A percentile compares a stretch with the other conserved stretches of the same genome.
Conservation (phyloP, 306 rosid genomes). For the Hippophae gyantsensis region DNA sequence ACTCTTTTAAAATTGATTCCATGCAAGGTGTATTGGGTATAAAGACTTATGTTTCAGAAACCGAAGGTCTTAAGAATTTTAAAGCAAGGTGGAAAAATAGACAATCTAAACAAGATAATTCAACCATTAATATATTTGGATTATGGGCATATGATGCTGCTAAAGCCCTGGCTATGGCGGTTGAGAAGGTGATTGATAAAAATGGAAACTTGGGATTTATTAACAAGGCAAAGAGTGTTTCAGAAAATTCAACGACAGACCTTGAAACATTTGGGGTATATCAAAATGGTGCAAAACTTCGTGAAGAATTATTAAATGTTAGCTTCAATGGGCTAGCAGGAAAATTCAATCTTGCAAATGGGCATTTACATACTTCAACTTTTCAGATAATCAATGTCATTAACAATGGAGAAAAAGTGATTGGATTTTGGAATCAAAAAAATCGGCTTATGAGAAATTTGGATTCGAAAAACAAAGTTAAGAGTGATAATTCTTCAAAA, state of each 20-base stretch:
- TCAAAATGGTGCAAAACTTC: conserved; percentile 26
- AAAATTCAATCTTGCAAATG: conserved; percentile 8
- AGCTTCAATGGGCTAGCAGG: conserved; percentile 24
- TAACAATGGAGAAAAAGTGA: conserved; percentile 19
- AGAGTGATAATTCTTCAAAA: conserved; percentile 7
- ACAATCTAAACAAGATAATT: conserved; percentile 22
- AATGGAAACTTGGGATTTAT: not conserved
- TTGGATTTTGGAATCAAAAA: conserved; percentile 44
- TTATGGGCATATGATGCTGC: conserved; percentile 30
- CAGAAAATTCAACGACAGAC: conserved; percentile 14
- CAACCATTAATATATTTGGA: conserved; percentile 14
- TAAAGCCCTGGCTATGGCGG: conserved; percentile 24
- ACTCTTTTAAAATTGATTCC: conserved; percentile 1
- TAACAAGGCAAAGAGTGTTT: not conserved
- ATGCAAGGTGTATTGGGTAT: conserved; percentile 45
- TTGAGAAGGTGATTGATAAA: conserved; percentile 8
- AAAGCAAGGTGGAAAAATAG: conserved; percentile 27
- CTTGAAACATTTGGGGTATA: conserved; percentile 27
- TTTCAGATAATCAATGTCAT: conserved; percentile 29
- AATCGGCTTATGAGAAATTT: conserved; percentile 21
- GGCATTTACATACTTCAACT: conserved; percentile 9
- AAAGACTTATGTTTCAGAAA: conserved; percentile 20
- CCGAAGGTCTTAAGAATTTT: conserved; percentile 25
- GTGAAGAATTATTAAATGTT: conserved; percentile 18
- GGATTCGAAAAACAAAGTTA: not conserved